A percentile compares a stretch with the other conserved stretches of the same genome.
Conservation (phyloP, 805 yeast species). For the Komagataella ulmi region DNA sequence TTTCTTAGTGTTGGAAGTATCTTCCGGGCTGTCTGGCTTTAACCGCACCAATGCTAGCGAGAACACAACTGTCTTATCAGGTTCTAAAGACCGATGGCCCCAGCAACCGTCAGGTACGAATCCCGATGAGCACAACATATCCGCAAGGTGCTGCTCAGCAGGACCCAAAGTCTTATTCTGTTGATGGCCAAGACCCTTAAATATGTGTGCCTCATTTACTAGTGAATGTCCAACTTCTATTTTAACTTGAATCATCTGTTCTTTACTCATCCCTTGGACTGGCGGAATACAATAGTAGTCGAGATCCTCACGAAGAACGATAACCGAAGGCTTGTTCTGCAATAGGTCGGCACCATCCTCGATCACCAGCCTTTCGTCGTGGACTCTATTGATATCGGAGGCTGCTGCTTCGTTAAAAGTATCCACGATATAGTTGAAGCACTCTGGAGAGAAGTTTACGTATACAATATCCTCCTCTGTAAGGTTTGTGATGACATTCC, state of each 20-base stretch:
- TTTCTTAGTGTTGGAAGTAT: slow-evolving; percentile 29
- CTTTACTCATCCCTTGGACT: slow-evolving; percentile 34
- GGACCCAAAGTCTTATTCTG: slow-evolving; percentile 51
- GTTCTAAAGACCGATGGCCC: slow-evolving; percentile 88
- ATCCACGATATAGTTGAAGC: slow-evolving; percentile 73
- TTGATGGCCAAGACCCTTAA: slow-evolving; percentile 65
- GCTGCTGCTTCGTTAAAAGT: slow-evolving; percentile 55
- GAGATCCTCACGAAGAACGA: slow-evolving; percentile 85
- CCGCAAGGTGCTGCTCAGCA: slow-evolving; percentile 90
- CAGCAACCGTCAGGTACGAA: slow-evolving; percentile 53
- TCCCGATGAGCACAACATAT: slow-evolving; percentile 90
- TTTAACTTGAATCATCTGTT: slow-evolving; percentile 58
- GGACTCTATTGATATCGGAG: slow-evolving; percentile 10
- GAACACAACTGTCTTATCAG: slow-evolving; percentile 74
- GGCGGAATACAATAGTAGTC: slow-evolving; percentile 90
- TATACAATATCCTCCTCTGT: slow-evolving; percentile 70
- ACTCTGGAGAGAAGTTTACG: slow-evolving; percentile 77
- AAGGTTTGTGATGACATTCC: slow-evolving; percentile 65
- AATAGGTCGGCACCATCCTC: slow-evolving; percentile 43
- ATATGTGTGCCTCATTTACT: slow-evolving; percentile 43
- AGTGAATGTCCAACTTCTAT: slow-evolving; percentile 59
- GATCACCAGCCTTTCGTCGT: slow-evolving; percentile 13
- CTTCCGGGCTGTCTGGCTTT: slow-evolving; percentile 16
- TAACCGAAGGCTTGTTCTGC: slow-evolving; percentile 75
- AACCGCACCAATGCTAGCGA: slow-evolving; percentile 66